phyloP scores from a whole-genome alignment of 768 basidiomycete genomes.

The Grammothele lineata region DNA sequence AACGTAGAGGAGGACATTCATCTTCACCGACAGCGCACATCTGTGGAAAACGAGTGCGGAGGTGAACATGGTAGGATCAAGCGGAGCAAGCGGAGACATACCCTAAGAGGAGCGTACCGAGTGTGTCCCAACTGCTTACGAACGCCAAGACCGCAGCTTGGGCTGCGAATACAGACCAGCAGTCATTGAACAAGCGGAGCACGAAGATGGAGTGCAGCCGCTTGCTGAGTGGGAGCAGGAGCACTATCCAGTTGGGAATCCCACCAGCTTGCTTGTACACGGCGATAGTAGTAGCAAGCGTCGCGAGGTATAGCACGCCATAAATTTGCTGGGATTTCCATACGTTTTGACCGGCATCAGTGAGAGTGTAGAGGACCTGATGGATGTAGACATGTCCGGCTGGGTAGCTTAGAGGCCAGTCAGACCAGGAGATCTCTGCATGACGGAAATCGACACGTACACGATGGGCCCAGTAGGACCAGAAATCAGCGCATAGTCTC shows the following conservation, averaged over 20 bases:
- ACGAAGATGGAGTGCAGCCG: constrained; percentile 91
- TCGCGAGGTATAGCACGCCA: constrained; percentile 63
- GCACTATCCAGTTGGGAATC: constrained; percentile 66
- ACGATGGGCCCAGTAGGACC: constrained; percentile 94
- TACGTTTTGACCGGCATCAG: constrained; percentile 57
- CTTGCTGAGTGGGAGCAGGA: constrained; percentile 84
- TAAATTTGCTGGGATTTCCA: constrained; percentile 75
- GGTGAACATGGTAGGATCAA: background rate
- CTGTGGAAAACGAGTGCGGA: constrained; percentile 32
- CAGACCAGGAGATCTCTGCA: background rate
- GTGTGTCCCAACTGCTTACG: constrained; percentile 52
- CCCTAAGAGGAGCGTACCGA: constrained; percentile 73
- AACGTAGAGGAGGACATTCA: constrained; percentile 88
- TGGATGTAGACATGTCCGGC: constrained; percentile 90
- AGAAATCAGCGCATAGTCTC: constrained; percentile 73
- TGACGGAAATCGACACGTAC: constrained; percentile 41
- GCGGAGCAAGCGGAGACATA: constrained; percentile 28
- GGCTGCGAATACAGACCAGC: constrained; percentile 70
- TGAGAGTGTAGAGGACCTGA: constrained; percentile 59
- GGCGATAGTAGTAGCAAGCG: constrained; percentile 57
- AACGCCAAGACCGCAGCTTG: constrained; percentile 67
- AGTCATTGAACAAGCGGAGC: constrained; percentile 92
- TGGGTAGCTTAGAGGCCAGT: constrained; percentile 64
- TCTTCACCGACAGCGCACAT: constrained; percentile 86
- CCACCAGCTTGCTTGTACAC: constrained; percentile 63